phyloP scores from a whole-genome alignment of 352 stramenopile species.

The Globisporangium lucens region DNA sequence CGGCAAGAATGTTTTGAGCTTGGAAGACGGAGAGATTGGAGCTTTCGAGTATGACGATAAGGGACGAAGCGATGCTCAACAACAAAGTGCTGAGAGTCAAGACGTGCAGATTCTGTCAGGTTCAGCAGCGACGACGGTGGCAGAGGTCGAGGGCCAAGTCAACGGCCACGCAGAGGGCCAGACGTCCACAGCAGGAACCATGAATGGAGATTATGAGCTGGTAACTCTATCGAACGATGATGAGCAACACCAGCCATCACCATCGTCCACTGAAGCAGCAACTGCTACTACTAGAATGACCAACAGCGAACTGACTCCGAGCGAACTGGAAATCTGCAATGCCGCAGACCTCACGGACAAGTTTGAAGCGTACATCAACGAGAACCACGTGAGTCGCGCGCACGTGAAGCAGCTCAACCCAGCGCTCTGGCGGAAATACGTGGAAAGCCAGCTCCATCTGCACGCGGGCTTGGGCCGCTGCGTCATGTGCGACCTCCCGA shows the following conservation, averaged over 20 bases:
- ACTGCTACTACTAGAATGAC: no score
- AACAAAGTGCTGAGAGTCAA: neutral
- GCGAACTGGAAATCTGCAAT: slow-evolving; percentile 7
- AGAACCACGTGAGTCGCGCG: slow-evolving; percentile 24
- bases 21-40: neutral
- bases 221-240: neutral
- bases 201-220: neutral
- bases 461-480: slow-evolving; percentile 24
- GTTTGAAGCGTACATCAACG: slow-evolving; percentile 32
- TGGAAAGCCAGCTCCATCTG: slow-evolving; percentile 26
- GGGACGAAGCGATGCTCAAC: neutral
- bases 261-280: neutral
- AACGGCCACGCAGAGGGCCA: neutral
- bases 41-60: neutral
- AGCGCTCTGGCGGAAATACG: slow-evolving; percentile 40
- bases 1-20: neutral
- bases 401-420: slow-evolving; percentile 34
- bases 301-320: neutral
- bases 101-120: neutral
- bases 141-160: neutral
- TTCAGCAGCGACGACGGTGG: no score
- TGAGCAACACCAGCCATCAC: neutral
- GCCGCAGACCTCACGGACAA: slow-evolving; percentile 17
- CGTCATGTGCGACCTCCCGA: slow-evolving; percentile 36
- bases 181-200: neutral